Percentiles rank a stretch among this genome's conserved stretches.
phyloP scores from a whole-genome alignment of 2,329 filamentous ascomycete genomes.

The Ophiosphaerella herpotricha region DNA sequence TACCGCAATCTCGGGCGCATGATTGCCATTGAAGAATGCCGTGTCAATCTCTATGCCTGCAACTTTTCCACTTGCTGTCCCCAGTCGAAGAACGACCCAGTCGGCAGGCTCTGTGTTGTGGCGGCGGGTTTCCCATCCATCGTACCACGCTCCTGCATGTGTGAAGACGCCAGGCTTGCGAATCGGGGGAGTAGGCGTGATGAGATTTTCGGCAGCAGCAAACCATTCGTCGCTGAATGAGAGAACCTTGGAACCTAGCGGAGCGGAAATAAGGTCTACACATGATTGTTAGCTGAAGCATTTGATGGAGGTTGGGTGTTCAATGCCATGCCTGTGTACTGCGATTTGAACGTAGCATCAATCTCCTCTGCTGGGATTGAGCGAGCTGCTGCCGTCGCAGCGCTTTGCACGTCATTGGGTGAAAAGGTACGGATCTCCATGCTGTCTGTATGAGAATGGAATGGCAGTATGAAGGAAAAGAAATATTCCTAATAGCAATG shows the following conservation, averaged over 20 bases:
- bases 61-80: slow-evolving; percentile 70
- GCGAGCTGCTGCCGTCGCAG: slow-evolving; percentile 30
- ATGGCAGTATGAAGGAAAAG: slow-evolving; percentile 1
- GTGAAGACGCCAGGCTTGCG: slow-evolving; percentile 63
- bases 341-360: slow-evolving; percentile 59
- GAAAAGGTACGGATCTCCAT: slow-evolving; percentile 43
- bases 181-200: slow-evolving; percentile 60
- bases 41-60: slow-evolving; percentile 80
- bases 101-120: slow-evolving; percentile 64
- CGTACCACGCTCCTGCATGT: slow-evolving; percentile 66
- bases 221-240: slow-evolving; percentile 66
- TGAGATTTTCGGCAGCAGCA: slow-evolving; percentile 63
- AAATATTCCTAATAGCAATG: slow-evolving; percentile 6
- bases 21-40: slow-evolving; percentile 80
- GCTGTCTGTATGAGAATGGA: background rate
- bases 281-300: background rate
- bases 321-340: slow-evolving; percentile 53
- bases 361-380: slow-evolving; percentile 55
- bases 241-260: slow-evolving; percentile 58
- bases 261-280: slow-evolving; percentile 58
- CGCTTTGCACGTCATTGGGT: slow-evolving; percentile 36
- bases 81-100: slow-evolving; percentile 64
- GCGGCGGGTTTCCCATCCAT: slow-evolving; percentile 67
- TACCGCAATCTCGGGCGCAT: slow-evolving; percentile 78
- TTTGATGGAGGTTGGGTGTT: background rate